Evolutionary conservation across 2,329 filamentous ascomycete species (phyloP), one percentile per base, ranked within the genome.

Genomic region (Cordyceps militaris): DNA sequence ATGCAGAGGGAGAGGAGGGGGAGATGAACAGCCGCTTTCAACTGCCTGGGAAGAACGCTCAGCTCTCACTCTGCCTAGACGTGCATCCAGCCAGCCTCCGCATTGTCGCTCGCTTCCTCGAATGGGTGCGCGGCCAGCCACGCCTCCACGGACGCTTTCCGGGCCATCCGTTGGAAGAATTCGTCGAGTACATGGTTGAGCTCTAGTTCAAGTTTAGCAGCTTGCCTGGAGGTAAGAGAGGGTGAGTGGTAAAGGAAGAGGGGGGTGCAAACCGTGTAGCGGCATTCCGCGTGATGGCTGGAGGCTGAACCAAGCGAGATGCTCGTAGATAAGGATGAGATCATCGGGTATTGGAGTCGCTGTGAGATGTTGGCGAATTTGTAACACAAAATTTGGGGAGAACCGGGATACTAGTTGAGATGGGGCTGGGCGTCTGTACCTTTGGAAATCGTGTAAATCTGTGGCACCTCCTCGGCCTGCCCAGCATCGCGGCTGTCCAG

Each of bases 291-390:
- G 50, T 4, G 60, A 61, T 26, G 57, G 60, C 47, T 61, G 60
- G 13, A 61, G 40, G 16, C 46, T 47, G 49, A 58, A 61, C 32
- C 43, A 36, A 14, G 54, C 50, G 7, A 46, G 19, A 24, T 42
- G 43, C 34, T 61, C 60, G n/a, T 61, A 32, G 48, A 60, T 58
- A 23, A 61, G 60, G 26, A 60, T 57, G 3, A 61, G 30, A 34
- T 40, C 24, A n/a, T 32, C 46, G 2, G 56, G 56, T 16, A 61
- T 56, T 16, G 40, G 32, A 4, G 59, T 61, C 24, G 38, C 51
- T 55, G 14, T 3, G 8, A 11, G 21, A 32, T 3, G 40, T 36
- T 34, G 19, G 55, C 47, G 14, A 42, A 13, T 8, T n/a, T n/a
- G n/a, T n/a, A n/a, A n/a, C n/a, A n/a, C n/a, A n/a, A n/a, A n/a